phyloP scores from a whole-genome alignment of 2,329 filamentous ascomycete species.

The Hysterium pulicare region DNA sequence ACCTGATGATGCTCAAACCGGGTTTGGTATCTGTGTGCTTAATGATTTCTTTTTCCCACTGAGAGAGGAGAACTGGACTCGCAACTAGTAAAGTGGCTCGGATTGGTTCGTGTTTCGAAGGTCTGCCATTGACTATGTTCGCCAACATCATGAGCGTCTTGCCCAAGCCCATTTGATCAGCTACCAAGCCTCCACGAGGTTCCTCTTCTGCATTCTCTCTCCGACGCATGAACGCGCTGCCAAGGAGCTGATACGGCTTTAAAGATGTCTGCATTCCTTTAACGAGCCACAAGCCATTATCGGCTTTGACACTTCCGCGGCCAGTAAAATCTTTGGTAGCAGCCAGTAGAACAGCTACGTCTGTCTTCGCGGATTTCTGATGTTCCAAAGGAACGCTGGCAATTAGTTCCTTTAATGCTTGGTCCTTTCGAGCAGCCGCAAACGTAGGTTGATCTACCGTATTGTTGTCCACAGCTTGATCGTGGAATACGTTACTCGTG shows the following conservation, averaged over 20 bases:
- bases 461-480: constrained; percentile 23
- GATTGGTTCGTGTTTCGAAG: constrained; percentile 9
- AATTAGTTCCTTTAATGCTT: constrained; percentile 41
- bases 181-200: constrained; percentile 43
- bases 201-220: constrained; percentile 42
- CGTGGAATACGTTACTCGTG: constrained; percentile 28
- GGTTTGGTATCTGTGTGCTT: constrained; percentile 20
- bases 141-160: constrained; percentile 43
- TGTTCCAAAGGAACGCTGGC: constrained; percentile 38
- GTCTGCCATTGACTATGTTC: constrained; percentile 42
- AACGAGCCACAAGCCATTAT: constrained; percentile 41
- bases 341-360: constrained; percentile 36
- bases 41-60: constrained; percentile 39
- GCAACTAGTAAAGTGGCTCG: constrained; percentile 45
- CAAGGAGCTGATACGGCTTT: constrained; percentile 51
- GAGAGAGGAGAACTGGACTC: constrained; percentile 35
- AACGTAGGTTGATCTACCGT: constrained; percentile 24
- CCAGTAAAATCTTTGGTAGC: constrained; percentile 45
- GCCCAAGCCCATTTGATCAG: constrained; percentile 43
- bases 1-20: constrained; percentile 20
- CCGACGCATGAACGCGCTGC: constrained; percentile 52
- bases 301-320: constrained; percentile 27
- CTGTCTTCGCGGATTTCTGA: constrained; percentile 25
- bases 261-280: constrained; percentile 49
- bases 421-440: constrained; percentile 17